Evolutionary conservation across 192 early-diverging fungal genomes (phyloP).

Genomic region (Coemansia sp.): DNA sequence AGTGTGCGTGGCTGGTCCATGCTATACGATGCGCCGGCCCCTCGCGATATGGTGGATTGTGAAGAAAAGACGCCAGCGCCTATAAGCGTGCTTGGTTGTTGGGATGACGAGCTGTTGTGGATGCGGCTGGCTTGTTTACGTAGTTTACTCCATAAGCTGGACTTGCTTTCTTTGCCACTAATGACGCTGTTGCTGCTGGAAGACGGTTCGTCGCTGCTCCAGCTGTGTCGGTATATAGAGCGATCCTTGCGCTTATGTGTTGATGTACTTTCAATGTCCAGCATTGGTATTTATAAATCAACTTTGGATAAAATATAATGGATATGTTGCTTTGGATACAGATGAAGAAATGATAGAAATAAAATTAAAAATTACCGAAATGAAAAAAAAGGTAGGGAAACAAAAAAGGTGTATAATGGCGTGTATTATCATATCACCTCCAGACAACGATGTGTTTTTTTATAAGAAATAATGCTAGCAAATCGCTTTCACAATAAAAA

Average conservation of each 20-base stretch:
- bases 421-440: background rate
- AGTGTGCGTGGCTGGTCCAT: constrained; percentile 1
- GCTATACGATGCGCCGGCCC: background rate
- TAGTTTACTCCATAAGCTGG: constrained; percentile 44
- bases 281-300: constrained; percentile 7
- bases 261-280: constrained; percentile 22
- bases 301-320: background rate
- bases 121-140: constrained; percentile 42
- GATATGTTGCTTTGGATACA: background rate
- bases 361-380: background rate
- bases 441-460: background rate
- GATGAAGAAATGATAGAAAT: background rate
- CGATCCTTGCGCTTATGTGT: constrained; percentile 11
- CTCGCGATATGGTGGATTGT: background rate
- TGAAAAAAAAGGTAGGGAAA: constrained; percentile 3
- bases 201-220: constrained; percentile 51
- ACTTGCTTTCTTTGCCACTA: constrained; percentile 24
- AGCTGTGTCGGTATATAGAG: constrained; percentile 35
- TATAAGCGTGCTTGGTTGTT: background rate
- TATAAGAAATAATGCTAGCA: background rate
- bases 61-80: background rate
- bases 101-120: constrained; percentile 8
- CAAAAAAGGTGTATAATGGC: background rate
- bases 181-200: constrained; percentile 40
- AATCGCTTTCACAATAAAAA: background rate